These are phyloP conservation scores for Solanum virginianum DNA, from an alignment of 257 asterid species.

Conservation along the genomic window DNA sequence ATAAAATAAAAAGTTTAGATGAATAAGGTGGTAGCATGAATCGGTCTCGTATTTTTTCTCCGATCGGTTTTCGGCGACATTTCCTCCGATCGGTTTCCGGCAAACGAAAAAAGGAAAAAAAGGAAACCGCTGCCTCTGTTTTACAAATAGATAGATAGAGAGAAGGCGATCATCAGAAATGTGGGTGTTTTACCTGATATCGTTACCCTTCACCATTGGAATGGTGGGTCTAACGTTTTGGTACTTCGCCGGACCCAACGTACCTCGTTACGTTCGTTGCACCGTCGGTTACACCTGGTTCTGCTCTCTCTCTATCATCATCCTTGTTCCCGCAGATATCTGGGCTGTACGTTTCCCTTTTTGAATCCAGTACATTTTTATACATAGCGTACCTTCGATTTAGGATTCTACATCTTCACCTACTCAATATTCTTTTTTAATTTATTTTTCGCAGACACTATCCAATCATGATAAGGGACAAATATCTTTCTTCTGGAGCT, in stretches of 20 bases:
- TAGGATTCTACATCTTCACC: neutral
- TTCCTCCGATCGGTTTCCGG: neutral
- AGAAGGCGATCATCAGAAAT: slow-evolving; percentile 1
- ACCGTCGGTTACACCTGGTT: slow-evolving; percentile 82
- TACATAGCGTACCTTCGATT: neutral
- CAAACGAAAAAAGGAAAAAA: neutral
- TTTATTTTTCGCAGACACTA: slow-evolving; percentile 30
- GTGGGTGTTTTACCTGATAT: slow-evolving; percentile 65
- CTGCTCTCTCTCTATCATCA: slow-evolving; percentile 57
- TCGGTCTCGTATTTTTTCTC: neutral
- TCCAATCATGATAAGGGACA: slow-evolving; percentile 31
- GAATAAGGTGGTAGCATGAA: neutral
- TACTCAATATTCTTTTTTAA: neutral
- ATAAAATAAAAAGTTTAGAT: neutral
- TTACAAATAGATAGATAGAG: too few relatives aligned
- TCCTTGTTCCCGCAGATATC: slow-evolving; percentile 74
- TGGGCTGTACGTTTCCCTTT: slow-evolving; percentile 54
- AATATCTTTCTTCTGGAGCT: slow-evolving; percentile 74
- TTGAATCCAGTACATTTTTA: neutral
- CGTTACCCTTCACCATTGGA: slow-evolving; percentile 62
- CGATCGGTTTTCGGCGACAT: too few relatives aligned
- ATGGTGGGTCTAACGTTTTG: slow-evolving; percentile 54
- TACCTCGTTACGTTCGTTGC: slow-evolving; percentile 45
- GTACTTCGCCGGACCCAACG: slow-evolving; percentile 69
- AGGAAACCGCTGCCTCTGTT: neutral